Conservation (phyloP, 2,329 filamentous ascomycete species). For the Pseudogymnoascus sp. region DNA sequence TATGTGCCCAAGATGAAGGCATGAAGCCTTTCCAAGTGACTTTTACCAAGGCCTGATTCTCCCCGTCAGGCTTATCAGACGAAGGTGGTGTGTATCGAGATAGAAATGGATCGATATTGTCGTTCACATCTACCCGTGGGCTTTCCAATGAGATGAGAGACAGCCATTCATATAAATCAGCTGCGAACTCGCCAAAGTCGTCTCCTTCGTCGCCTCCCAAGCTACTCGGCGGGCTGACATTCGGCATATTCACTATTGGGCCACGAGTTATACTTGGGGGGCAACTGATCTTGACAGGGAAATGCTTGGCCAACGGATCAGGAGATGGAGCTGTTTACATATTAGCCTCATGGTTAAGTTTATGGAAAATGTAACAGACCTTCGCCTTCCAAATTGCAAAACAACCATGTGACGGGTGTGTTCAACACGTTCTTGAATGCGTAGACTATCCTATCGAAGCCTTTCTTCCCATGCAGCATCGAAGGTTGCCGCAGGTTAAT, state of each 20-base stretch:
- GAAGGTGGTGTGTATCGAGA: conserved; percentile 56
- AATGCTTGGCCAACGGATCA: conserved; percentile 41
- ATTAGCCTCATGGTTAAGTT: conserved; percentile 7
- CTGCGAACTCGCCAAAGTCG: conserved; percentile 54
- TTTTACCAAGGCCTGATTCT: conserved; percentile 36
- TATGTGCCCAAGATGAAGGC: conserved; percentile 43
- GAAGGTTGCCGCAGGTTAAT: conserved; percentile 63
- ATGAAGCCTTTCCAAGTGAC: conserved; percentile 55
- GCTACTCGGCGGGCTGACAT: conserved; percentile 25
- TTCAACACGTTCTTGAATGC: conserved; percentile 72
- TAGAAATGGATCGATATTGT: conserved; percentile 60
- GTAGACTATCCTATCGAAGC: conserved; percentile 69
- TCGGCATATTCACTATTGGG: conserved; percentile 24
- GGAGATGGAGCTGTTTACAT: conserved; percentile 36
- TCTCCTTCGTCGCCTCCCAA: conserved; percentile 31
- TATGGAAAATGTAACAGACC: conserved; percentile 31
- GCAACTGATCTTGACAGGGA: conserved; percentile 37
- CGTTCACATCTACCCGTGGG: conserved; percentile 48
- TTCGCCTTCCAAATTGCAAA: conserved; percentile 51
- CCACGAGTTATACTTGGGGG: conserved; percentile 24
- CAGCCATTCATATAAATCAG: conserved; percentile 66
- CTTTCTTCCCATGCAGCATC: conserved; percentile 78
- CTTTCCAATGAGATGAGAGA: conserved; percentile 59
- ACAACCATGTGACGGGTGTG: conserved; percentile 65
- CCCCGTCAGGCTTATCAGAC: background rate